Evolutionary conservation across 768 basidiomycete genomes (phyloP).

Genomic region (Suillus ampliporus): DNA sequence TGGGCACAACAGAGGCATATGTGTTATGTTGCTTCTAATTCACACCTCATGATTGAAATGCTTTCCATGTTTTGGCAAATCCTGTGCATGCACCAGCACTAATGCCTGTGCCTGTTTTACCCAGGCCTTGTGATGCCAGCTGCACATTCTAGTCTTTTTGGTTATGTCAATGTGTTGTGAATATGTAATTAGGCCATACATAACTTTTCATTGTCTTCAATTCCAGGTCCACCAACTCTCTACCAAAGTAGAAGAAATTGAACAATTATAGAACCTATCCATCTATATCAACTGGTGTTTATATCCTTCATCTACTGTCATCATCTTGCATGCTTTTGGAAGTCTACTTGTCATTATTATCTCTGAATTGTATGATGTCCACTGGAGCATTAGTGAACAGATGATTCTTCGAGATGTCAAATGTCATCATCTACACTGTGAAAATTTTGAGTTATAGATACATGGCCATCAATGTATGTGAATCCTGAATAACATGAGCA

Average conservation of each 20-base stretch:
- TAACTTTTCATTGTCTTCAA: not conserved
- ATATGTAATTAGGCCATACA: not conserved
- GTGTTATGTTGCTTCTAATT: slow-evolving; percentile 28
- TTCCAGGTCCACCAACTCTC: slow-evolving; percentile 50
- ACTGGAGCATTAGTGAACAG: no score
- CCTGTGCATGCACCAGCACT: slow-evolving; percentile 61
- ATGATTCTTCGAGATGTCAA: no score
- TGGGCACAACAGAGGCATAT: slow-evolving; percentile 89
- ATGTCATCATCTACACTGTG: no score
- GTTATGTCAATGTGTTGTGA: slow-evolving; percentile 38
- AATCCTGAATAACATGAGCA: no score
- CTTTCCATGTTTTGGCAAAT: slow-evolving; percentile 53
- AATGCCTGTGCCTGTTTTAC: slow-evolving; percentile 36
- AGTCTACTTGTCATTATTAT: not conserved
- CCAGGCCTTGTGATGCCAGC: slow-evolving; percentile 51
- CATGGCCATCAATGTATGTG: no score
- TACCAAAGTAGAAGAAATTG: slow-evolving; percentile 44
- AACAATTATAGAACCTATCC: not conserved
- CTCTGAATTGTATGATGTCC: not conserved
- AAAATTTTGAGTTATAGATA: no score
- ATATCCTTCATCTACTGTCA: slow-evolving; percentile 4
- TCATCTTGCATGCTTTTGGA: not conserved
- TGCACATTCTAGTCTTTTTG: slow-evolving; percentile 68
- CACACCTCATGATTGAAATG: slow-evolving; percentile 1
- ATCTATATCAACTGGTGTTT: slow-evolving; percentile 7